These are phyloP conservation scores for Calycina herbarum DNA, from an alignment of 2,329 filamentous ascomycete species.

Conservation along the genomic window DNA sequence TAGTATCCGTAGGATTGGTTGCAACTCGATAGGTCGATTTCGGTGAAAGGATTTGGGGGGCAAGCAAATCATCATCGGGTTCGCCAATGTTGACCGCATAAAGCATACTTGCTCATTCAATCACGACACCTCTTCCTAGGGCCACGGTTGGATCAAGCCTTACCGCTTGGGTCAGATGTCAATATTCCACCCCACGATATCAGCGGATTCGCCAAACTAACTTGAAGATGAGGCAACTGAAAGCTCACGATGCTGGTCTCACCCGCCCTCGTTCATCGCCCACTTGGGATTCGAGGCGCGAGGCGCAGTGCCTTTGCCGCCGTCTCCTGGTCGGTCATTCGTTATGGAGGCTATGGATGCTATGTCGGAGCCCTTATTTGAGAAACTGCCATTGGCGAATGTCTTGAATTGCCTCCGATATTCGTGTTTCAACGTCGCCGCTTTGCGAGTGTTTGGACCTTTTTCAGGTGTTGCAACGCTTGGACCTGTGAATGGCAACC, in stretches of 20 bases:
- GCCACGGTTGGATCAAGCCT: neutral
- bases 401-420: neutral
- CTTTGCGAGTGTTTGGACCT: neutral
- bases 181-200: neutral
- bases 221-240: neutral
- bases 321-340: neutral
- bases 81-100: constrained; percentile 8
- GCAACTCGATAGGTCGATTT: neutral
- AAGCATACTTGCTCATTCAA: constrained; percentile 1
- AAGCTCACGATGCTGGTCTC: constrained; percentile 8
- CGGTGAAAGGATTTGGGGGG: neutral
- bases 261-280: neutral
- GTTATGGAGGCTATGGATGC: neutral
- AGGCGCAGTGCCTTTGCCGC: neutral
- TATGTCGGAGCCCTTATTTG: neutral
- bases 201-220: neutral
- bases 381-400: neutral
- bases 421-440: neutral
- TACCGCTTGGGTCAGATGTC: constrained; percentile 8
- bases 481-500: neutral
- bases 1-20: neutral
- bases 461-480: neutral
- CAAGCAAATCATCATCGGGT: constrained; percentile 1
- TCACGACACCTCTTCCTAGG: neutral
- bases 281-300: neutral